Evolutionary conservation across 176 grass and related monocot genomes (phyloP).

Genomic region (Secale cereale): DNA sequence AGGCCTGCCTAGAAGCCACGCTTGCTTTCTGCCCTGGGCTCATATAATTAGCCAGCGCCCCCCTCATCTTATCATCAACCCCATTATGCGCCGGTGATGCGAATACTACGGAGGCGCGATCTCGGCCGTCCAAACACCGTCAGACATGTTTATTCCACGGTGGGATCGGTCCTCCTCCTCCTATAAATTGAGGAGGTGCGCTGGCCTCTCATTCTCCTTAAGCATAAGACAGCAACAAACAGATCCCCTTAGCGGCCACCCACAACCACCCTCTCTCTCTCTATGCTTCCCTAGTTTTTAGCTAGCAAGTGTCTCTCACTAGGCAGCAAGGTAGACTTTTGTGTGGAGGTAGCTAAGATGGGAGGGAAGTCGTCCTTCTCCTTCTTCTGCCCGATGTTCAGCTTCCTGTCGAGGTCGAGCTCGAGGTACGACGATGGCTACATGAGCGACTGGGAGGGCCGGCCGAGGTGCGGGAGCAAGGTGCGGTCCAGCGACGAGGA

Average conservation of each 20-base stretch:
- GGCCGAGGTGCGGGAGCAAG: conserved; percentile 42
- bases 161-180: neutral
- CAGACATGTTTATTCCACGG: neutral
- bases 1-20: conserved; percentile 43
- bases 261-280: neutral
- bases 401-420: conserved; percentile 49
- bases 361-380: conserved; percentile 46
- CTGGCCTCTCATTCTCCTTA: neutral
- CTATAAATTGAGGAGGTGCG: conserved; percentile 43
- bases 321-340: neutral
- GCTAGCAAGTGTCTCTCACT: neutral
- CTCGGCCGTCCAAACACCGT: conserved; percentile 12
- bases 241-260: neutral
- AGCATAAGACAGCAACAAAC: neutral
- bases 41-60: neutral
- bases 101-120: neutral
- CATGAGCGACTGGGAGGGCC: conserved; percentile 44
- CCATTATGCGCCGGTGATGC: neutral
- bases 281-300: too few relatives aligned
- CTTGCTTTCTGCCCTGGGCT: neutral
- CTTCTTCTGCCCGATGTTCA: conserved; percentile 66
- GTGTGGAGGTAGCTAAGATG: conserved; percentile 16
- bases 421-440: conserved; percentile 51
- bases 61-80: neutral
- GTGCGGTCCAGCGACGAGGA: conserved; percentile 71